Conservation (phyloP, 495 filamentous ascomycete species). For the Penicillium goetzii region DNA sequence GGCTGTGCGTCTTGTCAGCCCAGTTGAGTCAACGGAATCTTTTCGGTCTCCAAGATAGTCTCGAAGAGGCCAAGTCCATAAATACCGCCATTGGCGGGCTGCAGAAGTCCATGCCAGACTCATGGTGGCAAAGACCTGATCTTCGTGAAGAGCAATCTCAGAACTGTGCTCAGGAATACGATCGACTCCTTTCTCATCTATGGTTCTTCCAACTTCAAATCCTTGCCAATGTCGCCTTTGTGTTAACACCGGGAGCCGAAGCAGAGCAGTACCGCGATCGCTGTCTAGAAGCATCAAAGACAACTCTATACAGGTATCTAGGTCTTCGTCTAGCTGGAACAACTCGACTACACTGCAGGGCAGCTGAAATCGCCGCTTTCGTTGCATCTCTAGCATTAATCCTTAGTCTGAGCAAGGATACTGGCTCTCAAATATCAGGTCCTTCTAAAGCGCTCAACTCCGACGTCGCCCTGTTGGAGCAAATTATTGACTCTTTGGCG, state of each 20-base stretch:
- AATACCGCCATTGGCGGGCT: background rate
- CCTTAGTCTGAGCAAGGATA: background rate
- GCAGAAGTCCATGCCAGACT: background rate
- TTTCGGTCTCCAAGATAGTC: background rate
- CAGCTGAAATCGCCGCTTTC: background rate
- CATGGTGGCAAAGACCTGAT: slow-evolving; percentile 4
- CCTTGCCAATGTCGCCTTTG: background rate
- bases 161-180: background rate
- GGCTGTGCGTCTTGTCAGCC: background rate
- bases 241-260: background rate
- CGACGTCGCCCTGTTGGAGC: background rate
- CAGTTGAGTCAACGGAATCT: background rate
- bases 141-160: background rate
- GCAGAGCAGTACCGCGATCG: background rate
- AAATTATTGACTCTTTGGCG: background rate
- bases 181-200: background rate
- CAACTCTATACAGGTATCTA: background rate
- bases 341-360: background rate
- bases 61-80: background rate
- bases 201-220: background rate
- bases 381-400: background rate
- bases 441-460: background rate
- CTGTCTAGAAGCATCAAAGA: background rate
- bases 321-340: background rate
- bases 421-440: background rate